Percentiles rank a stretch among this genome's conserved stretches.
Evolutionary conservation across 2,329 filamentous ascomycete genomes (phyloP).

Genomic region (Lachnellula cervina): DNA sequence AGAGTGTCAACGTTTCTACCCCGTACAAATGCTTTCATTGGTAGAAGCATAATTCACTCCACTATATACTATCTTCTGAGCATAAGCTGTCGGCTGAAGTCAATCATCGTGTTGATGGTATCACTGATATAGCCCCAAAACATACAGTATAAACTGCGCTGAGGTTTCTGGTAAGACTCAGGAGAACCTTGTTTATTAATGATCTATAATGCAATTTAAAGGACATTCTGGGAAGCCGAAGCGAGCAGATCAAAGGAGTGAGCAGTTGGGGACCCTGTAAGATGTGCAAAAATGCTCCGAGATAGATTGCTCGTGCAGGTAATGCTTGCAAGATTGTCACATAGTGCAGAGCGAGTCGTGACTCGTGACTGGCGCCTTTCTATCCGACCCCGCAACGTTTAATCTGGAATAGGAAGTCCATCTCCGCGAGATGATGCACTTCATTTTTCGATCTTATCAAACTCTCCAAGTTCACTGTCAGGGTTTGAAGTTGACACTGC

Average conservation of each 20-base stretch:
- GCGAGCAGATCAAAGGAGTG: conserved; percentile 8
- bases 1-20: not conserved
- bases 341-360: not conserved
- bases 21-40: not conserved
- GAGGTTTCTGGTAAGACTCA: not conserved
- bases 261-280: not conserved
- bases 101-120: not conserved
- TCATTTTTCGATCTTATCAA: not conserved
- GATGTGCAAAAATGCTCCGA: conserved; percentile 5
- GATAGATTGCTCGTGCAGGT: conserved; percentile 9
- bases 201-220: not conserved
- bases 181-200: not conserved
- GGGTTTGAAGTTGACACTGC: not conserved
- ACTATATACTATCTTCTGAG: not conserved
- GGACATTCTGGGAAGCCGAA: not conserved
- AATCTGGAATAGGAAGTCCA: conserved; percentile 1
- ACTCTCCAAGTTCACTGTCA: not conserved
- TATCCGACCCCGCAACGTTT: conserved; percentile 2
- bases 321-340: conserved; percentile 8
- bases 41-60: not conserved
- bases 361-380: not conserved
- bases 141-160: not conserved
- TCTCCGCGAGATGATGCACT: not conserved
- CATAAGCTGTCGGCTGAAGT: not conserved
- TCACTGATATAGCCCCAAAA: not conserved